Base-by-base conservation (phyloP, 1,284 basidiomycete genomes). In the Erythrobasidium hasegawianum region DNA sequence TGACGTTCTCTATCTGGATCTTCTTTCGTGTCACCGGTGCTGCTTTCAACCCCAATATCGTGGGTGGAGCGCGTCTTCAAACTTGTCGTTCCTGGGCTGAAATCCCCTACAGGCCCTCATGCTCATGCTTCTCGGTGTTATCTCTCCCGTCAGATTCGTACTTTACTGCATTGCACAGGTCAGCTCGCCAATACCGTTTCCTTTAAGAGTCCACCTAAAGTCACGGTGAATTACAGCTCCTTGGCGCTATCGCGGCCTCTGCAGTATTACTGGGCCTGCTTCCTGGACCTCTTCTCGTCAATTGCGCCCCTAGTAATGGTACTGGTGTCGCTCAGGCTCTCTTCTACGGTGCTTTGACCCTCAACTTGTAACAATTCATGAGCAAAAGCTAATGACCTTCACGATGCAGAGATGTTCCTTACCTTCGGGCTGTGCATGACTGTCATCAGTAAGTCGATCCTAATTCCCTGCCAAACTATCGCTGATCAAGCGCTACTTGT, bases 201-300 rank as follows among this genome's bases (percentile, higher is more conserved):
- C n/a, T n/a, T n/a, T n/a, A n/a, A n/a, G n/a, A n/a, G n/a, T n/a
- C n/a, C n/a, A n/a, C n/a, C n/a, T n/a, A n/a, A n/a, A 18, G 43
- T 24, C 16, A 14, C 14, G 7, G 4, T 47, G 43, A 5, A 7
- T 18, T 16, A 14, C 22, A 70, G 59, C 59, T 68, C 45, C 39
- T 68, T 2, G 71, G 70, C 29, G 65, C 49, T 14, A 71, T 71
- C 39, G 79, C 81, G 1, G 85, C 84, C 0, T 80, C 85, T 7
- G 86, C 81, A 1, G 78, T 88, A 11, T 72, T 88, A 1, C 76
- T 80, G n/a, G 84, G 79, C 1, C 78, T 88, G 43, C 84, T 85
- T 0, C 84, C 86, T 9, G 84, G 83, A 24, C 78, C 79, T 1
- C 77, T 87, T n/a, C 78, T 80, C 11, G 82, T 84, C 57, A 83